phyloP scores from a whole-genome alignment of 2,329 filamentous ascomycete species.

The Pezicula radicicola region DNA sequence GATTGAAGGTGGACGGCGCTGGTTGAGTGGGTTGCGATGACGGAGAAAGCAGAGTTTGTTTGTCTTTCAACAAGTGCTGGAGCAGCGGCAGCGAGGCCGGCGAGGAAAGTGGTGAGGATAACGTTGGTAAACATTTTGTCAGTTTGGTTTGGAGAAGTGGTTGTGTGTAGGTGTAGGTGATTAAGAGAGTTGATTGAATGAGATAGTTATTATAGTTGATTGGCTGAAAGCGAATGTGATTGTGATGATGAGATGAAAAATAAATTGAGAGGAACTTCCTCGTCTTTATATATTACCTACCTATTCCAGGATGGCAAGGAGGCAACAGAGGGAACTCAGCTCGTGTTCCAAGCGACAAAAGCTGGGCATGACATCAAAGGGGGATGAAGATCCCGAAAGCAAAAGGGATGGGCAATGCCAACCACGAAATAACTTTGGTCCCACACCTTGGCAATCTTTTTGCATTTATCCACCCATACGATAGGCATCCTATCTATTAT shows the following conservation, averaged over 20 bases:
- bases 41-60: neutral
- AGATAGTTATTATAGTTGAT: neutral
- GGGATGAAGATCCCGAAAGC: no score
- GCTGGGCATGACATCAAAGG: neutral
- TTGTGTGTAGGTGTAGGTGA: constrained; percentile 1
- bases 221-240: no score
- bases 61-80: constrained; percentile 1
- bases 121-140: constrained; percentile 15
- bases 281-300: no score
- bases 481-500: neutral
- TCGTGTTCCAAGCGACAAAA: neutral
- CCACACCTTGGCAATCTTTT: neutral
- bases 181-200: neutral
- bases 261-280: no score
- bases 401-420: neutral
- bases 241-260: no score
- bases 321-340: neutral
- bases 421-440: neutral
- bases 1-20: constrained; percentile 2
- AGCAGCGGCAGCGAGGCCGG: constrained; percentile 9
- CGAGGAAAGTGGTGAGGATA: constrained; percentile 10
- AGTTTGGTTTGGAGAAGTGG: neutral
- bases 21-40: constrained; percentile 4
- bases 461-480: neutral
- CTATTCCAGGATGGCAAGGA: neutral